A percentile compares a stretch with the other conserved stretches of the same genome.
Evolutionary conservation across 768 basidiomycete species (phyloP).

Genomic region (Cubamyces sp.): DNA sequence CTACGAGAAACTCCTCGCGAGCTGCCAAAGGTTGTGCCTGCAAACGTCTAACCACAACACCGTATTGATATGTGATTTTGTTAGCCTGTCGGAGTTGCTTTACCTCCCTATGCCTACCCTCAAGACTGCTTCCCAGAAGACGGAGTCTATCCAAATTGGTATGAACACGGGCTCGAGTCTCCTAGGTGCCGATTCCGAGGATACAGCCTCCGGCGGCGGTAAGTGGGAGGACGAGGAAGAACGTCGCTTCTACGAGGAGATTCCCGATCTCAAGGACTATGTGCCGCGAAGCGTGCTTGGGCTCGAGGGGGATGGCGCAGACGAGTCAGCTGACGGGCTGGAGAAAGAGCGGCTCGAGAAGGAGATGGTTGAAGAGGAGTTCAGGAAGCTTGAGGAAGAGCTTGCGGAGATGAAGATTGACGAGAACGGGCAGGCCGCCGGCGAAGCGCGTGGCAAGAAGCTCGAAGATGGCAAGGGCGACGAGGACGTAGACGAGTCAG

Average conservation of each 20-base stretch:
- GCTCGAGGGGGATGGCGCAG: slow-evolving; percentile 48
- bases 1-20: slow-evolving; percentile 89
- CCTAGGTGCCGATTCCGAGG: slow-evolving; percentile 39
- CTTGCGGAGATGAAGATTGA: slow-evolving; percentile 61
- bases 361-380: slow-evolving; percentile 67
- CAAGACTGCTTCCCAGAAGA: slow-evolving; percentile 81
- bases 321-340: slow-evolving; percentile 44
- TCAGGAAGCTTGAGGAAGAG: slow-evolving; percentile 78
- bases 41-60: not conserved
- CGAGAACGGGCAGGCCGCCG: slow-evolving; percentile 29
- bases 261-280: slow-evolving; percentile 89
- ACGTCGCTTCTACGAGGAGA: slow-evolving; percentile 88
- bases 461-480: slow-evolving; percentile 40
- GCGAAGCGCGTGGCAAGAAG: slow-evolving; percentile 23
- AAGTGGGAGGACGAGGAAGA: slow-evolving; percentile 99
- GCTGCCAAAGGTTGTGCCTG: slow-evolving; percentile 77
- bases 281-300: slow-evolving; percentile 89
- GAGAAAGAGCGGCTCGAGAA: slow-evolving; percentile 53
- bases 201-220: slow-evolving; percentile 54
- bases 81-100: slow-evolving; percentile 89
- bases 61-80: not conserved
- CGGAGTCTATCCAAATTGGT: slow-evolving; percentile 82
- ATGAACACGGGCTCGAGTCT: slow-evolving; percentile 37
- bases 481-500: slow-evolving; percentile 51
- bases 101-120: slow-evolving; percentile 79